Base-by-base conservation (phyloP, 768 basidiomycete genomes). In the Stropharia rugosoannulata region DNA sequence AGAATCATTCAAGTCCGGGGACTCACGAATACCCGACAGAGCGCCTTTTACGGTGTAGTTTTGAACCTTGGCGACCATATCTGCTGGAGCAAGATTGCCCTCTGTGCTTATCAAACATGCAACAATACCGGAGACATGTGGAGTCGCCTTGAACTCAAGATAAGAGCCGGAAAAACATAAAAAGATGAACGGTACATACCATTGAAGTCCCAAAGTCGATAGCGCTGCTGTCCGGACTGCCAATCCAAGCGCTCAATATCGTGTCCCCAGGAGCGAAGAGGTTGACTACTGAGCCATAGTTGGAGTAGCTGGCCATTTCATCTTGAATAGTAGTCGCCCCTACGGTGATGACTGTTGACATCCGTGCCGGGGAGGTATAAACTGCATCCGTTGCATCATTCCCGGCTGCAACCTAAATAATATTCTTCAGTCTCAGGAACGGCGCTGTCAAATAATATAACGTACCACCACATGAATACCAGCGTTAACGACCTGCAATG, bases 251-350 rank as follows among this genome's bases (percentile, higher is more conserved):
- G 55, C 65, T 67, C 45, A 67, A 69, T 42, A 77, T 60, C 49
- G 65, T 60, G 9, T 54, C 48, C 16, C 76, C 77, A 32, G 76
- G 75, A 8, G 75, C 77, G 53, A 74, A 75, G 59, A 78, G 54
- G 56, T 77, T 71, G 56, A 79, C 71, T 42, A 68, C 60, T n/a
- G 64, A n/a, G n/a, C 77, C 77, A 48, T 63, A 75, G 66, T 78
- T 77, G 48, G 75, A 77, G 70, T 70, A 75, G 5, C 55, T 65
- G 25, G 71, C 68, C 6, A 70, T 63, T 4, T 60, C 60, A 47
- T 75, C 76, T 7, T 59, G 56, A 59, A 78, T 75, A 42, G 63
- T 68, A 15, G 60, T 66, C 9, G 76, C 73, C 38, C 73, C 77
- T 38, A 79, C 73, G 19, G 76, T 77, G 53, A 70, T 73, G 19